Evolutionary conservation across 805 yeast genomes (phyloP).

Genomic region (Candida orba): DNA sequence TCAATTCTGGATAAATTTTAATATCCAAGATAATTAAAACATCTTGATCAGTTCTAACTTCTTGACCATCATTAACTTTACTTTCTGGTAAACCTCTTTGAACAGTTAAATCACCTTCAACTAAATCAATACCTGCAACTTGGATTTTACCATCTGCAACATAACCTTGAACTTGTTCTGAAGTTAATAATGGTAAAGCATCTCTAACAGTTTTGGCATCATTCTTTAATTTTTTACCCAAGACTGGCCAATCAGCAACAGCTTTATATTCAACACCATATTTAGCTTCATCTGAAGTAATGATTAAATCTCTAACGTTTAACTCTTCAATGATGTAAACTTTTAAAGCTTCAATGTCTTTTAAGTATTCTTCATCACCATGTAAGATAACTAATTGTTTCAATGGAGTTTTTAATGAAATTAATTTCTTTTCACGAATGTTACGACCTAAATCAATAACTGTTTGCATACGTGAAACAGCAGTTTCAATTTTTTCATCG

Average conservation of each 20-base stretch:
- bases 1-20: constrained; percentile 78
- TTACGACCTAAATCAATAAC: constrained; percentile 95
- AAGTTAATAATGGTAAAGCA: constrained; percentile 76
- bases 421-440: constrained; percentile 91
- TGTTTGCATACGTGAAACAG: constrained; percentile 93
- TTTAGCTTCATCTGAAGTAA: constrained; percentile 84
- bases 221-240: constrained; percentile 94
- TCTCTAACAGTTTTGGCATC: constrained; percentile 93
- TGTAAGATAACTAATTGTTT: constrained; percentile 82
- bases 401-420: constrained; percentile 92
- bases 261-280: constrained; percentile 91
- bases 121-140: constrained; percentile 85
- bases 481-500: constrained; percentile 76
- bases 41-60: constrained; percentile 81
- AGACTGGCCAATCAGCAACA: constrained; percentile 98
- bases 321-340: constrained; percentile 83
- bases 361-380: constrained; percentile 64
- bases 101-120: constrained; percentile 83
- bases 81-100: constrained; percentile 80
- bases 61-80: constrained; percentile 62
- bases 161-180: constrained; percentile 76
- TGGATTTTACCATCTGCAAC: constrained; percentile 64
- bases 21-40: constrained; percentile 87
- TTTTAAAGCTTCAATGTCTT: constrained; percentile 71
- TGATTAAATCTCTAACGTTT: constrained; percentile 80